A percentile compares a stretch with the other conserved stretches of the same genome.
Conservation (phyloP, 768 basidiomycete genomes). For the Trametes meyenii region DNA sequence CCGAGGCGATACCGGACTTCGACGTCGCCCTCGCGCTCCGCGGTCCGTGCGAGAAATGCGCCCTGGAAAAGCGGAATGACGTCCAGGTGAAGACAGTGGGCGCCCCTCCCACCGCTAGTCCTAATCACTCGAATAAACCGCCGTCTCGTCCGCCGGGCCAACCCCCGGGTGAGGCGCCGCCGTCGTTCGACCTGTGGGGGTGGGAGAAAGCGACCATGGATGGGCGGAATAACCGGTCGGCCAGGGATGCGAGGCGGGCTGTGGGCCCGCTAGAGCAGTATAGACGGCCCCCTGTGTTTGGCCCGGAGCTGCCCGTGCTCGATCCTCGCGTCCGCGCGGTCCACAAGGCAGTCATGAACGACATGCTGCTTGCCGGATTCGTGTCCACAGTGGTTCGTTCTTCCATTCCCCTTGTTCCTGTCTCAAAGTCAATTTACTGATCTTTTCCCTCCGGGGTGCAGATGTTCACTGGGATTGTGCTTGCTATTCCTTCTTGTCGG, state of each 20-base stretch:
- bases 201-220: no score
- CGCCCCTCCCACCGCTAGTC: no score
- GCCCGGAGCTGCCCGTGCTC: slow-evolving; percentile 42
- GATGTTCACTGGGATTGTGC: slow-evolving; percentile 15
- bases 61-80: no score
- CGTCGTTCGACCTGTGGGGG: no score
- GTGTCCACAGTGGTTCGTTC: slow-evolving; percentile 10
- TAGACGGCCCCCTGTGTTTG: slow-evolving; percentile 40
- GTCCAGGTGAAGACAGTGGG: no score
- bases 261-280: neutral
- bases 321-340: slow-evolving; percentile 41
- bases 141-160: no score
- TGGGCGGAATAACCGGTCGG: slow-evolving; percentile 20
- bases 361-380: slow-evolving; percentile 33
- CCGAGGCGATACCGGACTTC: no score
- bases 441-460: neutral
- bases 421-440: neutral
- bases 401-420: neutral
- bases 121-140: no score
- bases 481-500: slow-evolving; percentile 10
- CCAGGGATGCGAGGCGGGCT: neutral
- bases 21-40: neutral
- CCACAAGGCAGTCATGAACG: slow-evolving; percentile 37
- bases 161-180: no score
- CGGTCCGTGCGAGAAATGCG: no score